These are phyloP conservation scores for Termitomyces sp. DNA, from an alignment of 768 basidiomycete species.

Conservation along the genomic window DNA sequence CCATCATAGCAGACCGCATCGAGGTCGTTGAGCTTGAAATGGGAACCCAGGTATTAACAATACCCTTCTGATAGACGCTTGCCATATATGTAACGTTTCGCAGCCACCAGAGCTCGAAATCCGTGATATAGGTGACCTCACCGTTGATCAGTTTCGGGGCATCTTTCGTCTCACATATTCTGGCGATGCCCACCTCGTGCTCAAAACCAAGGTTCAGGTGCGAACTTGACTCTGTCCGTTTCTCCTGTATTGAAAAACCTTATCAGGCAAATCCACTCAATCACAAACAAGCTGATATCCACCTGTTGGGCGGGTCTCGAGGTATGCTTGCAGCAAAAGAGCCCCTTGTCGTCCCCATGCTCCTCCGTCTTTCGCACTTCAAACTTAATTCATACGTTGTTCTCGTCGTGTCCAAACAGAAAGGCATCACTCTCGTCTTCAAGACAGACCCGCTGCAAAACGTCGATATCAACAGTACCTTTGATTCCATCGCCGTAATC, in stretches of 20 bases:
- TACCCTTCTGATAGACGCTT: neutral
- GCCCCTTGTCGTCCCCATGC: slow-evolving; percentile 96
- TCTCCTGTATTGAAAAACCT: neutral
- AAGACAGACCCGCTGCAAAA: slow-evolving; percentile 98
- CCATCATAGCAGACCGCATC: slow-evolving; percentile 95
- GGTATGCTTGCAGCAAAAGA: slow-evolving; percentile 94
- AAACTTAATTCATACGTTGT: slow-evolving; percentile 94
- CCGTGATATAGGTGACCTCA: slow-evolving; percentile 95
- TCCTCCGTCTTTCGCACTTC: slow-evolving; percentile 93
- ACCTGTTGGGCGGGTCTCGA: slow-evolving; percentile 73
- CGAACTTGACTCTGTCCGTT: slow-evolving; percentile 12
- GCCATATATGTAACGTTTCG: neutral
- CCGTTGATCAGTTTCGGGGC: slow-evolving; percentile 91
- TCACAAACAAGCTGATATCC: slow-evolving; percentile 87
- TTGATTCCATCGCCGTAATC: slow-evolving; percentile 96
- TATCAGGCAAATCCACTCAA: slow-evolving; percentile 89
- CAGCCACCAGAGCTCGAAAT: slow-evolving; percentile 97
- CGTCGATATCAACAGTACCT: slow-evolving; percentile 96
- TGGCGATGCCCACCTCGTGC: slow-evolving; percentile 87
- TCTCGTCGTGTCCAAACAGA: slow-evolving; percentile 94
- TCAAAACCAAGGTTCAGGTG: slow-evolving; percentile 92
- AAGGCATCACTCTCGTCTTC: slow-evolving; percentile 98
- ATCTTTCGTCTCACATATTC: slow-evolving; percentile 94
- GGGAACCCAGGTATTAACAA: slow-evolving; percentile 79
- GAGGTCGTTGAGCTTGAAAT: slow-evolving; percentile 99